Evolutionary conservation across 306 rosid genomes (phyloP), one percentile per base, ranked within the genome.

Genomic region (Vigna reflexopilosa): DNA sequence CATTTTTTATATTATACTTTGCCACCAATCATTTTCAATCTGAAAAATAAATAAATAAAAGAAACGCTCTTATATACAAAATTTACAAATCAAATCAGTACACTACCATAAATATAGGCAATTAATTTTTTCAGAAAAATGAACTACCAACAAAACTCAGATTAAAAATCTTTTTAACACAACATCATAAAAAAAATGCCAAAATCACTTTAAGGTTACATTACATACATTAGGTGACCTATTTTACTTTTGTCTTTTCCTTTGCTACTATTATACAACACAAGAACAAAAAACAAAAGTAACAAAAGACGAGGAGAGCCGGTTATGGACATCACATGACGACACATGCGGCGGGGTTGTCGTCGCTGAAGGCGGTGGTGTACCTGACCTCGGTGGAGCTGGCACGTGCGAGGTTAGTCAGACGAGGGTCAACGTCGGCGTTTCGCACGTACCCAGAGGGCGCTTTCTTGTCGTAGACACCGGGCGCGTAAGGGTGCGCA

Each of bases 291-390:
- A 1, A 20, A 2, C 5, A 9, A 52, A 13, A 1, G 3, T 13
- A 24, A 75, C 1, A 2, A 3, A 9, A 17, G 2, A 10, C 1
- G n/a, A 24, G 11, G n/a, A 57, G 11, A n/a, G 3, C 1, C 0
- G 8, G 17, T 20, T 3, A 20, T 1, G 3, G 9, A 55, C 0
- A 13, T 88, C 84, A 92, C 97, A 93, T 93, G 12, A 93, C 63
- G 50, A 80, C 51, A 70, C 97, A 93, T 0, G 97, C 91, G 2
- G 87, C 16, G 12, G 97, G 85, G 64, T 93, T 93, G 11, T 93
- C 97, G 57, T 90, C 96, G n/a, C 97, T 93, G 72, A 93, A 93
- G 0, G 97, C 97, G 9, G 96, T 93, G 15, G 93, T 90, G 86
- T 93, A 93, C 4, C 88, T 79, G 36, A 90, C 96, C 76, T 93